These are phyloP conservation scores for Capsaspora owczarzaki DNA, from an alignment of 78 protist species.

Conservation along the genomic window DNA sequence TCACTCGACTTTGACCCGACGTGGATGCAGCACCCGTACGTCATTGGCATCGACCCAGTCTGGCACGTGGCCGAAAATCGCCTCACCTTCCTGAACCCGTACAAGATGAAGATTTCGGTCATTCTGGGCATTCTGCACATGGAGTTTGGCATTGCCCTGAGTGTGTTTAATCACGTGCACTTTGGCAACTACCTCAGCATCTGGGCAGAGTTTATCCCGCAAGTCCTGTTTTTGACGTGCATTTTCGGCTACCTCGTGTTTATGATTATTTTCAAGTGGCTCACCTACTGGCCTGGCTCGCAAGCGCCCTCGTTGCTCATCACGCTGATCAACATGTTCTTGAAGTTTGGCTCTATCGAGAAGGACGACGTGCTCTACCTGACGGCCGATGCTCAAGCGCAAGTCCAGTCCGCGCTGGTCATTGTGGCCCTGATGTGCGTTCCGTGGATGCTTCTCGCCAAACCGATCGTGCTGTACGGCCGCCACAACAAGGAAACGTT, in stretches of 20 bases:
- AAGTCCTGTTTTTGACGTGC: slow-evolving; percentile 80
- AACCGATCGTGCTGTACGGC: too few relatives aligned
- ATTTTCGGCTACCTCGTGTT: slow-evolving; percentile 93
- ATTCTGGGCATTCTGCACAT: slow-evolving; percentile 94
- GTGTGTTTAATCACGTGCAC: slow-evolving; percentile 64
- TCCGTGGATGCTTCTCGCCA: slow-evolving; percentile 78
- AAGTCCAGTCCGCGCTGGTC: slow-evolving; percentile 53
- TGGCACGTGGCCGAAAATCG: slow-evolving; percentile 78
- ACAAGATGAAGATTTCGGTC: slow-evolving; percentile 98
- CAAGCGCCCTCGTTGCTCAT: slow-evolving; percentile 60
- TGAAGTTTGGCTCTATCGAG: slow-evolving; percentile 31
- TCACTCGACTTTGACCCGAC: too few relatives aligned
- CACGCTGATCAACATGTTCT: slow-evolving; percentile 77
- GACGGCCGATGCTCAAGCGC: not conserved
- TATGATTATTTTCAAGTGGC: slow-evolving; percentile 81
- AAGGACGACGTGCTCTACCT: not conserved
- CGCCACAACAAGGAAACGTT: too few relatives aligned
- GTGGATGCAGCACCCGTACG: too few relatives aligned
- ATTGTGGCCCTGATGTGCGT: slow-evolving; percentile 69
- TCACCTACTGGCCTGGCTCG: not conserved
- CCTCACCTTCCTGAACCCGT: slow-evolving; percentile 85
- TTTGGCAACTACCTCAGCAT: slow-evolving; percentile 41
- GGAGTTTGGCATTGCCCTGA: slow-evolving; percentile 83
- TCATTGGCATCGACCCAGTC: slow-evolving; percentile 11
- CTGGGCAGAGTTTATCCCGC: slow-evolving; percentile 82